Percentiles rank a stretch among this genome's conserved stretches.
phyloP scores from a whole-genome alignment of 768 basidiomycete species.

The Lentinula edodes region DNA sequence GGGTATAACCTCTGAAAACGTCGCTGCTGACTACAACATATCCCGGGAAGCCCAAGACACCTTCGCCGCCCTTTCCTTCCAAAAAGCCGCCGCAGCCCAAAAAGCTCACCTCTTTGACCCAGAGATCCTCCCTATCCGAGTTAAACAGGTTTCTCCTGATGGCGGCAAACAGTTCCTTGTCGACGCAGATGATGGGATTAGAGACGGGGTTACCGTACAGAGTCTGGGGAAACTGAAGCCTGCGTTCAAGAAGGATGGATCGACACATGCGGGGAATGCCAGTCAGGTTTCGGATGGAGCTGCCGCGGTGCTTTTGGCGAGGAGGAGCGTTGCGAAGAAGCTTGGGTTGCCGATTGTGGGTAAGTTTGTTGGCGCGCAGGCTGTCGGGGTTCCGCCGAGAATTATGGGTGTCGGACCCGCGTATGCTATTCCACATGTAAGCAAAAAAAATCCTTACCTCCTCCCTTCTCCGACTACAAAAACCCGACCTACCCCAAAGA shows the following conservation, averaged over 20 bases:
- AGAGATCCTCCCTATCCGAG: conserved; percentile 80
- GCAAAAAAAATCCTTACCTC: background rate
- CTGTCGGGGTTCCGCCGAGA: conserved; percentile 77
- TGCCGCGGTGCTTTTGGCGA: conserved; percentile 79
- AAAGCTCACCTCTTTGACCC: conserved; percentile 76
- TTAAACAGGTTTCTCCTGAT: conserved; percentile 66
- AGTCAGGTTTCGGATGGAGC: conserved; percentile 92
- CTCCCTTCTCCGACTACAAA: too few relatives aligned
- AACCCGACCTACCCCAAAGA: background rate
- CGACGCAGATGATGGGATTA: conserved; percentile 79
- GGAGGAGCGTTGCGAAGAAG: conserved; percentile 73
- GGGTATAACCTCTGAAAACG: conserved; percentile 95
- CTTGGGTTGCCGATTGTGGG: conserved; percentile 84
- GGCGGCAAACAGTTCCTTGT: conserved; percentile 71
- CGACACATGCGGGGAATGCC: conserved; percentile 82
- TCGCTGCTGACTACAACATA: conserved; percentile 72
- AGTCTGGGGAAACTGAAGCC: conserved; percentile 78
- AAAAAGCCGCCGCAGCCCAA: conserved; percentile 76
- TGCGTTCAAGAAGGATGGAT: conserved; percentile 72
- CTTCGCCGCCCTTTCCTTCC: conserved; percentile 81
- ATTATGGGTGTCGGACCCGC: conserved; percentile 94
- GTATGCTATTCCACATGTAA: conserved; percentile 72
- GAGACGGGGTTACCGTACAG: conserved; percentile 79
- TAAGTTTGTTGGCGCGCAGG: conserved; percentile 70
- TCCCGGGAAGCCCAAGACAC: conserved; percentile 75